phyloP scores from a whole-genome alignment of 768 basidiomycete species.

The Amanita thiersii region DNA sequence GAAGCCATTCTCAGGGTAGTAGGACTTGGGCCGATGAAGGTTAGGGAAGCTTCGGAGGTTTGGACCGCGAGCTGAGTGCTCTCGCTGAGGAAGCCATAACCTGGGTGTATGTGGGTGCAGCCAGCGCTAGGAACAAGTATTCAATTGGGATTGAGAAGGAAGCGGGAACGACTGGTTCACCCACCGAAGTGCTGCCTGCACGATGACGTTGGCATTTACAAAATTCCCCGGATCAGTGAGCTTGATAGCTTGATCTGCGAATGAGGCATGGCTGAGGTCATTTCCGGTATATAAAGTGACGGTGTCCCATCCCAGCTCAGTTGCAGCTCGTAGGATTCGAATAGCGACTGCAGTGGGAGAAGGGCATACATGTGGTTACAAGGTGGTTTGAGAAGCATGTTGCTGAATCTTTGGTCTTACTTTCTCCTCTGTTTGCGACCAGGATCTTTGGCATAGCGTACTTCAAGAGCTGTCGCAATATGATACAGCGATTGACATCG shows the following conservation, averaged over 20 bases:
- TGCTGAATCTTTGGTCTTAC: conserved; percentile 28
- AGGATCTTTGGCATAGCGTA: conserved; percentile 51
- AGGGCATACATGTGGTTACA: conserved; percentile 12
- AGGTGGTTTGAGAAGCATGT: conserved; percentile 2
- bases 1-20: conserved; percentile 70
- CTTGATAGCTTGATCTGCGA: conserved; percentile 83
- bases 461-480: neutral
- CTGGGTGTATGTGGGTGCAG: conserved; percentile 34
- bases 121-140: conserved; percentile 14
- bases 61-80: conserved; percentile 78
- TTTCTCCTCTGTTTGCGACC: conserved; percentile 70
- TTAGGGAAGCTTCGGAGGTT: conserved; percentile 48
- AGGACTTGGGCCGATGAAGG: conserved; percentile 77
- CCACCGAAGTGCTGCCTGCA: conserved; percentile 20
- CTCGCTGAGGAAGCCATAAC: conserved; percentile 87
- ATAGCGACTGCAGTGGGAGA: conserved; percentile 61
- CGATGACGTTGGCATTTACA: conserved; percentile 22
- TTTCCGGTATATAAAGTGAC: conserved; percentile 84
- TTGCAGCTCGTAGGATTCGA: conserved; percentile 78
- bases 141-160: neutral
- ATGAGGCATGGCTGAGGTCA: conserved; percentile 73
- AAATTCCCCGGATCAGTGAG: conserved; percentile 60
- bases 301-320: conserved; percentile 81
- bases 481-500: neutral
- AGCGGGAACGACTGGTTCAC: conserved; percentile 3